Evolutionary conservation across 306 rosid species (phyloP), one percentile per base, ranked within the genome.

Genomic region (Hippophae tibetana): DNA sequence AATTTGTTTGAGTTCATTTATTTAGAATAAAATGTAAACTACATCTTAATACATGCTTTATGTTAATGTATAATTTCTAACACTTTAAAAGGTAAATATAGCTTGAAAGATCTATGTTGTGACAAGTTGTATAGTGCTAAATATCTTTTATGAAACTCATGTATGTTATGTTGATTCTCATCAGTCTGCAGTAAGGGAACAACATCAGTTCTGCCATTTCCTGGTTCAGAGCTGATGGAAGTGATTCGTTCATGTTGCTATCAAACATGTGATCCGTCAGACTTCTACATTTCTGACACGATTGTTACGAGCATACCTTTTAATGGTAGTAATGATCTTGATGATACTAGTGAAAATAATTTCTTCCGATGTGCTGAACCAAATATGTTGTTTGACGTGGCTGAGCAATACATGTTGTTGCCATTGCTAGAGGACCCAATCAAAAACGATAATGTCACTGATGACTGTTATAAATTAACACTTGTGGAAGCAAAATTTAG

Each of bases 211-310:
- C 71, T 60, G 75, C 73, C 69, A 69, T 83, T 72, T 70, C 70
- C 38, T 78, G 83, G 72, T 52, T 71, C 58, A 84, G 77, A 79
- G 72, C 74, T 73, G 87, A 83, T 69, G 80, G 72, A 23, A 52
- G 66, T 67, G 72, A 62, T 54, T 82, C 77, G 62, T 60, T 70
- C 74, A 53, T 74, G 74, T 62, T 81, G 67, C 55, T 69, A 77
- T 74, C 88, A 77, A 71, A 81, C 82, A 47, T 92, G 95, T 54
- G 95, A 92, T 60, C 73, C 84, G 13, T 92, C 96, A 10, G 99
- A 92, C 74, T 92, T 88, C 75, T 85, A 78, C 80, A 75, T 92
- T 67, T 85, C 99, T 62, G 99, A 92, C 74, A 92, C 85, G 96
- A 88, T 92, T 63, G 66, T 92, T n/a, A 50, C 95, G 7, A 83